Base-by-base conservation (phyloP, 2,329 filamentous ascomycete genomes). In the Colletotrichum australisinense region DNA sequence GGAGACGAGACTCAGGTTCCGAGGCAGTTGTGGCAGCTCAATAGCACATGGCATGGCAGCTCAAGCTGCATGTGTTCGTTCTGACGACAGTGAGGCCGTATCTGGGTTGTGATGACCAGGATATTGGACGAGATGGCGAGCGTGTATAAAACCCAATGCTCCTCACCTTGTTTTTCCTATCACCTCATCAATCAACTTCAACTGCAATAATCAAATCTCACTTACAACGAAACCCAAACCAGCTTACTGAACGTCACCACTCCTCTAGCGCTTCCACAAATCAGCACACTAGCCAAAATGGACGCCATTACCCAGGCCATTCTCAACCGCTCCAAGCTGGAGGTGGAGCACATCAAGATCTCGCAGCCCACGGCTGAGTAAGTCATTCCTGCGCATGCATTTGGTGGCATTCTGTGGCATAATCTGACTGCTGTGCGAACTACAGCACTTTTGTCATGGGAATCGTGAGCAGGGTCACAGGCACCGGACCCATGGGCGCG, bases 331-430 rank as follows among this genome's bases (percentile, higher is more conserved):
- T 77, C 77, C 19, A 78, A 72, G 26, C 65, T 82, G 46, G 78
- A 82, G 64, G 75, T 80, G 49, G 77, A 76, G 42, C 73, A 71
- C 3, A 78, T 83, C 62, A 78, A 77, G 46, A 82, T 83, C 58
- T 78, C 76, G 6, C 67, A 79, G 38, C 76, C 79, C 5, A 79
- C 78, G 2, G 73, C 78, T 56, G 73, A 81, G 82, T 83, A 75
- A 66, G 81, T 69, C 12, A 35, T 8, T n/a, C 7, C 32, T 30
- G n/a, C n/a, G 28, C n/a, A 12, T 12, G 32, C 32, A 35, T 19
- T 12, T 9, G 16, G n/a, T 4, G 28, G 12, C n/a, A 14, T n/a
- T 19, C 16, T 24, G n/a, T 38, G 49, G 16, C 12, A 4, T 58
- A 55, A n/a, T n/a, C 9, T 56, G 30, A 73, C 70, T 71, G 22